Conservation (phyloP, 2,329 filamentous ascomycete genomes). For the Magnaporthiopsis rhizophila region DNA sequence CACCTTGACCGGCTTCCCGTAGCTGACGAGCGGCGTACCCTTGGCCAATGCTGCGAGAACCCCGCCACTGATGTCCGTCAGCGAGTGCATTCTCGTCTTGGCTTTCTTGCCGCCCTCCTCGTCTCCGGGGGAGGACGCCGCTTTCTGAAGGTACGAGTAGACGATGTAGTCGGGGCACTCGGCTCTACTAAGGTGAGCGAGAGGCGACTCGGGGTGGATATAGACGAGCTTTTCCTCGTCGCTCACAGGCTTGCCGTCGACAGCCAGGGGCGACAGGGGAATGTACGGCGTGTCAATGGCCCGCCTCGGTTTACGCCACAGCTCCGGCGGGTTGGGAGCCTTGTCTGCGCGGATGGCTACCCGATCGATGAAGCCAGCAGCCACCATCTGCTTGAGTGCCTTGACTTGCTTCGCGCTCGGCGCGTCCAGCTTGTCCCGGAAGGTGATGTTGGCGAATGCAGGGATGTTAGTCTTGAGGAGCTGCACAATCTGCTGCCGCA, state of each 20-base stretch:
- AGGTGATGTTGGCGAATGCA: conserved; percentile 48
- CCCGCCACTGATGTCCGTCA: conserved; percentile 68
- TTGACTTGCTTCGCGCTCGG: conserved; percentile 63
- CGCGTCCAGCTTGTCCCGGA: conserved; percentile 47
- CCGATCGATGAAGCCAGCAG: conserved; percentile 89
- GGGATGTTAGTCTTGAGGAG: conserved; percentile 71
- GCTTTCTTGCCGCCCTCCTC: conserved; percentile 23
- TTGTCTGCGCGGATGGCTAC: conserved; percentile 86
- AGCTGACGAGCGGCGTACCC: conserved; percentile 74
- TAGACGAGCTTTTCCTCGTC: conserved; percentile 63
- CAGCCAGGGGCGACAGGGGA: conserved; percentile 65
- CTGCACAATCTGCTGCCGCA: conserved; percentile 74
- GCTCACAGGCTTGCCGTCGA: conserved; percentile 28
- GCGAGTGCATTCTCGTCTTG: conserved; percentile 79
- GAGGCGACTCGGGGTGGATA: conserved; percentile 76
- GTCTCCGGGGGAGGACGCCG: conserved; percentile 32
- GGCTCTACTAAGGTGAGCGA: conserved; percentile 59
- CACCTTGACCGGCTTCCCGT: conserved; percentile 81
- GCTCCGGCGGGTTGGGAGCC: conserved; percentile 63
- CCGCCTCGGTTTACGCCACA: conserved; percentile 63
- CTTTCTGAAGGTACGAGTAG: conserved; percentile 76
- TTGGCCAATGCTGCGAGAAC: conserved; percentile 74
- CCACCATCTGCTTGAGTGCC: conserved; percentile 82
- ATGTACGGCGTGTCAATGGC: conserved; percentile 90
- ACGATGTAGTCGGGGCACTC: conserved; percentile 83